Base-by-base conservation (phyloP, 2,329 filamentous ascomycete genomes). In the Nothomitra cinnamomea region DNA sequence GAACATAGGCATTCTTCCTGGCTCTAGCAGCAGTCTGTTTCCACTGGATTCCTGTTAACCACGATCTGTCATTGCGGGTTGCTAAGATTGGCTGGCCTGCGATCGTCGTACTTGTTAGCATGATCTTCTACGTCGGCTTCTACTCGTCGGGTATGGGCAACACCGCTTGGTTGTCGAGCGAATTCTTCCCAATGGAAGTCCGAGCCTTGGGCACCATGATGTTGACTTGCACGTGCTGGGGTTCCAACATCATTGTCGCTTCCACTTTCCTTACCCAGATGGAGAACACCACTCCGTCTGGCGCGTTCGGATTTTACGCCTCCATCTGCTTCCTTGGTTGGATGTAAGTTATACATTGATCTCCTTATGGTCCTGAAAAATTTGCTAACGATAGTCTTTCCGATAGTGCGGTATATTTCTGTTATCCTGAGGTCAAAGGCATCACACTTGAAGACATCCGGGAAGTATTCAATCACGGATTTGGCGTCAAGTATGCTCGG, bases 391-490 rank as follows among this genome's bases (percentile, higher is more conserved):
- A 10, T 5, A 5, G 28, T 32, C 10, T 32, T 32, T 10, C 28
- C 10, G 28, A 32, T 32, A 32, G 28, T 3, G 65, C 70, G 54
- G 67, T 76, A 22, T 67, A 70, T 53, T 70, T 75, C 63, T 74
- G 65, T 58, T 77, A 75, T 58, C 74, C 74, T 0, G 72, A 77
- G 56, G 73, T 75, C 1, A 74, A 75, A 57, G 73, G 74, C 10
- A 71, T 78, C 67, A 70, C 73, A 17, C 63, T 78, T 2, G 76
- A 78, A 58, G 72, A 73, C 48, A 69, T 77, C n/a, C 64, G 71
- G 32, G 70, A 73, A 51, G 66, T 76, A 4, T 77, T 77, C 58
- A 60, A 67, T 43, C 65, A 72, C 47, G 70, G 70, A 0, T 75
- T 74, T 55, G 72, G 71, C 13, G 67, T 73, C 1, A 62, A 66